A percentile compares a stretch with the other conserved stretches of the same genome.
Conservation (phyloP, 1,139 yeast species). For the Pichia sp. region DNA sequence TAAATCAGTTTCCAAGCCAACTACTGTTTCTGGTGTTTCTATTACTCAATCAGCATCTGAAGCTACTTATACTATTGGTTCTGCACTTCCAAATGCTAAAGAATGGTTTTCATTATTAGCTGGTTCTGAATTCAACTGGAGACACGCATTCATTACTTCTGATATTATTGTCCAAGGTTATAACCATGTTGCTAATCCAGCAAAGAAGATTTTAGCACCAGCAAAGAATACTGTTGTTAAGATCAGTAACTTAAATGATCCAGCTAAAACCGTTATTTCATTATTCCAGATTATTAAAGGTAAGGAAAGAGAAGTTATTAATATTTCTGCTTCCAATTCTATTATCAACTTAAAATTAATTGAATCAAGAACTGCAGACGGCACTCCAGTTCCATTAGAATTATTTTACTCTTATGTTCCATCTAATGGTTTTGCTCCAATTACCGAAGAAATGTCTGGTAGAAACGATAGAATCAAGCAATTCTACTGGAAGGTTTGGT, state of each 20-base stretch:
- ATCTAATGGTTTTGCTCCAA: conserved; percentile 89
- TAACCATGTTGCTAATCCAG: conserved; percentile 72
- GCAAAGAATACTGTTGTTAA: conserved; percentile 58
- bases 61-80: conserved; percentile 37
- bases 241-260: conserved; percentile 45
- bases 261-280: conserved; percentile 53
- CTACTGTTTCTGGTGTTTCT: conserved; percentile 33
- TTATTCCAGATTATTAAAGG: conserved; percentile 72
- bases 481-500: conserved; percentile 98
- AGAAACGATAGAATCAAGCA: conserved; percentile 91
- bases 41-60: conserved; percentile 35
- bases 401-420: conserved; percentile 77
- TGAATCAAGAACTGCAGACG: conserved; percentile 84
- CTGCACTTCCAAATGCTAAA: conserved; percentile 42
- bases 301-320: conserved; percentile 62
- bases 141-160: conserved; percentile 81
- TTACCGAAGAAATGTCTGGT: conserved; percentile 80
- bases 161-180: conserved; percentile 80
- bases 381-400: conserved; percentile 65
- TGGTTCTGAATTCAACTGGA: conserved; percentile 77
- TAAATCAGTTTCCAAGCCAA: conserved; percentile 35
- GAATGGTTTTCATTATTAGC: conserved; percentile 81
- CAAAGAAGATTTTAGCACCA: conserved; percentile 76
- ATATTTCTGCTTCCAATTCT: conserved; percentile 42
- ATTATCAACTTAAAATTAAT: conserved; percentile 67